Base-by-base conservation (phyloP, 1,139 yeast species). In the Chernovozyma aurita region DNA sequence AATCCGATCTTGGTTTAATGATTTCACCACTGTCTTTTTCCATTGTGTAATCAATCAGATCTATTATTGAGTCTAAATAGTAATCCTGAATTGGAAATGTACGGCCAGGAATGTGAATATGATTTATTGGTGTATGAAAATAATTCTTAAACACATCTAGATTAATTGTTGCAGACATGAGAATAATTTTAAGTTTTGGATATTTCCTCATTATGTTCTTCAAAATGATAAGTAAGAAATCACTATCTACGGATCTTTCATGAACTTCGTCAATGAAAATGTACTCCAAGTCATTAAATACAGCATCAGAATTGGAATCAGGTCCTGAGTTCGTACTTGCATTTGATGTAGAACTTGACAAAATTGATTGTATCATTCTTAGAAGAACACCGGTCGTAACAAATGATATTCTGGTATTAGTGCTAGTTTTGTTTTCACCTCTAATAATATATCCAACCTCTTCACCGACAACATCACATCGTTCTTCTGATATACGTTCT, bases 81-180 rank as follows among this genome's bases (percentile, higher is more conserved):
- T 61, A 65, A 51, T 88, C 96, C 34, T 75, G 57, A 31, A 92
- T 92, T 0, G 98, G 97, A 57, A 85, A 92, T 0, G 97, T 92
- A 47, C 97, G 69, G 2, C 98, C 98, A 51, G 83, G 87, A 39
- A 92, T 88, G 53, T 88, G 96, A 35, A 80, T 67, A 42, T 80
- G 80, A 21, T 73, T 64, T 34, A 77, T 58, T 1, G 61, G 56
- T 47, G 60, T 45, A 4, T 49, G 50, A 42, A 90, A 90, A 51
- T 84, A 90, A 14, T 67, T 62, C 36, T 73, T 67, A 59, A 88
- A 90, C 18, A 76, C 68, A n/a, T 70, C 69, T 1, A 80, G 74
- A 49, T 87, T 85, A 34, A 90, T 90, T 0, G 97, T 92, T 3
- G 98, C 98, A 51, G 96, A 85, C 97, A 92, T 92, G 35, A 92